Base-by-base conservation (phyloP, 805 yeast genomes). In the Myxozyma lipomycoides region DNA sequence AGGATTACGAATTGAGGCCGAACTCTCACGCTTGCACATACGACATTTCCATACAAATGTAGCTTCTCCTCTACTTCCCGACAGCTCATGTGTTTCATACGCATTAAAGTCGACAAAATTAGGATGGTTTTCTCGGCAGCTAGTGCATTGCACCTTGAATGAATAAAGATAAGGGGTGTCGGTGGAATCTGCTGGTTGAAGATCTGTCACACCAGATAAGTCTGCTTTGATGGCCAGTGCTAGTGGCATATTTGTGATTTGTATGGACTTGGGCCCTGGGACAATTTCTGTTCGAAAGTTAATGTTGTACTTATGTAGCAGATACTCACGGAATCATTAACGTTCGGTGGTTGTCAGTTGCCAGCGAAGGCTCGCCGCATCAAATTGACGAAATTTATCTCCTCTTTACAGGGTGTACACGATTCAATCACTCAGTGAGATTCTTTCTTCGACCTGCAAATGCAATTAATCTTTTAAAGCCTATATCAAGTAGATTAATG, bases 21-120 rank as follows among this genome's bases (percentile, higher is more conserved):
- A 66, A 21, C 67, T 62, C 24, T 67, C 70, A 26, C 71, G 65
- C 44, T 67, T 32, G 68, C 96, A 88, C 55, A 73, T 71, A 52
- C 79, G 78, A 66, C 96, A 88, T 56, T 79, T 78, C 75, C 85
- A 82, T 2, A 84, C 82, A 63, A 89, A 86, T 56, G 82, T 86
- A 5, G 96, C 95, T 53, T 82, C 86, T 12, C 96, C 96, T 54
- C 82, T 76, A 39, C 90, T 78, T 0, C 86, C 88, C 1, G 77
- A 66, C 23, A 87, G 71, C 23, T 67, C 68, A 43, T 65, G 55
- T 24, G 47, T 26, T 25, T 60, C 62, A 47, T 41, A 45, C 7
- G 62, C 49, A 12, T 51, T 51, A 7, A 61, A 21, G 15, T 47
- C 51, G 21, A 45, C 55, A 28, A 26, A 45, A 59, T 88, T 86